A percentile compares a stretch with the other conserved stretches of the same genome.
Conservation (phyloP, 441 rosid genomes). For the Kokia cookei region DNA sequence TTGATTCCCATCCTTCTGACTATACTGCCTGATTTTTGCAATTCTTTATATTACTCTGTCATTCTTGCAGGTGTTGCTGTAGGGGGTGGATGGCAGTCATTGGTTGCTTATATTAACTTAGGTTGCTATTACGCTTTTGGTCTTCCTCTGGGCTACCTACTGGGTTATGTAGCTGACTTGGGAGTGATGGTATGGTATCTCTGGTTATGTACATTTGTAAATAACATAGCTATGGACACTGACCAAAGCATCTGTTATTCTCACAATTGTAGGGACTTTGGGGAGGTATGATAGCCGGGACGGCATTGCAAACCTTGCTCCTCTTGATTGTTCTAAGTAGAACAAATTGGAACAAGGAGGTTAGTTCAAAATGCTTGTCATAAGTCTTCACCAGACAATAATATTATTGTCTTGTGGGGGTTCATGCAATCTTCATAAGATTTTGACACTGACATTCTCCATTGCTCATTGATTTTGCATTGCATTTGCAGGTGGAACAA, state of each 20-base stretch:
- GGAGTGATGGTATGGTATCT: slow-evolving; percentile 49
- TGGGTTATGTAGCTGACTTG: slow-evolving; percentile 57
- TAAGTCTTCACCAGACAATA: not conserved
- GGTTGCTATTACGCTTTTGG: slow-evolving; percentile 72
- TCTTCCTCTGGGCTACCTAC: slow-evolving; percentile 61
- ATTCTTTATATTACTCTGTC: not conserved
- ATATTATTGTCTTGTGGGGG: not conserved
- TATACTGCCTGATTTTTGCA: not conserved
- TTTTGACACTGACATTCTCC: not conserved
- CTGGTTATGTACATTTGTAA: not conserved
- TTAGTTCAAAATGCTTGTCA: not conserved
- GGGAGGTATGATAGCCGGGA: slow-evolving; percentile 79
- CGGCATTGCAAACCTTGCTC: slow-evolving; percentile 55
- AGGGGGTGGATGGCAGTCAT: slow-evolving; percentile 86
- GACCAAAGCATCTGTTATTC: not conserved
- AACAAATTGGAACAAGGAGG: slow-evolving; percentile 90
- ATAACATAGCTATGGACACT: not conserved
- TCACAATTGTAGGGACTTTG: slow-evolving; percentile 50
- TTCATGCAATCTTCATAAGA: not conserved
- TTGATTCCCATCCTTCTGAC: not conserved
- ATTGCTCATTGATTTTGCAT: not conserved
- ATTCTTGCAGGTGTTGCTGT: slow-evolving; percentile 63
- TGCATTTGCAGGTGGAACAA: slow-evolving; percentile 49
- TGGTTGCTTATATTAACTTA: slow-evolving; percentile 75
- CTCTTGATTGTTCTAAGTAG: slow-evolving; percentile 52